phyloP scores from a whole-genome alignment of 257 asterid genomes.

The Mentha longifolia region DNA sequence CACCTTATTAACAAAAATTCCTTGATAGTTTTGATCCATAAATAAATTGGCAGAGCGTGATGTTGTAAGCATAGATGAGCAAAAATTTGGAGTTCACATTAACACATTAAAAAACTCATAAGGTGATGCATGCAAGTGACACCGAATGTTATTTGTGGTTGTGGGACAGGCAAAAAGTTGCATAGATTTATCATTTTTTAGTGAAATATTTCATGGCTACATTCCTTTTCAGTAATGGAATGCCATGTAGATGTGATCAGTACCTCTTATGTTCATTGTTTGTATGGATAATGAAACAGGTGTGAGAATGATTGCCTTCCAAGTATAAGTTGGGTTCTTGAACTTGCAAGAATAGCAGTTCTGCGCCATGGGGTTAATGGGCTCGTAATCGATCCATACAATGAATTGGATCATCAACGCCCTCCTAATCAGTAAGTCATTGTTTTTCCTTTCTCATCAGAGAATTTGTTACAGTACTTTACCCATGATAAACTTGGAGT shows the following conservation, averaged over 20 bases:
- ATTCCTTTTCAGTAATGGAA: neutral
- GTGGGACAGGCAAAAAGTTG: neutral
- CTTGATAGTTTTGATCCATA: neutral
- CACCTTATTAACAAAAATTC: neutral
- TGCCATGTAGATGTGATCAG: conserved; percentile 6
- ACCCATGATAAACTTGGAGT: neutral
- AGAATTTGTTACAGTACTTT: neutral
- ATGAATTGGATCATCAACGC: conserved; percentile 98
- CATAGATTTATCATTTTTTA: neutral
- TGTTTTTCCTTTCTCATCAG: conserved; percentile 7
- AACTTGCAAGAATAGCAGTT: conserved; percentile 89
- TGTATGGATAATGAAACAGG: conserved; percentile 56
- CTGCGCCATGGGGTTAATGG: conserved; percentile 92
- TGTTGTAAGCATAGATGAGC: neutral
- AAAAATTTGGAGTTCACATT: neutral
- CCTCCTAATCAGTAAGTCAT: conserved; percentile 72
- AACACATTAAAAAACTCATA: neutral
- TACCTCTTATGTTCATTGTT: neutral
- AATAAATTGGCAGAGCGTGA: neutral
- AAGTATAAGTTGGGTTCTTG: conserved; percentile 84
- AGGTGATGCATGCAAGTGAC: neutral
- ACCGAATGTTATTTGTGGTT: neutral
- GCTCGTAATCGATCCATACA: conserved; percentile 95
- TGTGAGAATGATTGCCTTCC: conserved; percentile 96
- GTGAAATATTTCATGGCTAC: neutral